Conservation (phyloP, 305 asterid genomes). For the Fraxinus latifolia region DNA sequence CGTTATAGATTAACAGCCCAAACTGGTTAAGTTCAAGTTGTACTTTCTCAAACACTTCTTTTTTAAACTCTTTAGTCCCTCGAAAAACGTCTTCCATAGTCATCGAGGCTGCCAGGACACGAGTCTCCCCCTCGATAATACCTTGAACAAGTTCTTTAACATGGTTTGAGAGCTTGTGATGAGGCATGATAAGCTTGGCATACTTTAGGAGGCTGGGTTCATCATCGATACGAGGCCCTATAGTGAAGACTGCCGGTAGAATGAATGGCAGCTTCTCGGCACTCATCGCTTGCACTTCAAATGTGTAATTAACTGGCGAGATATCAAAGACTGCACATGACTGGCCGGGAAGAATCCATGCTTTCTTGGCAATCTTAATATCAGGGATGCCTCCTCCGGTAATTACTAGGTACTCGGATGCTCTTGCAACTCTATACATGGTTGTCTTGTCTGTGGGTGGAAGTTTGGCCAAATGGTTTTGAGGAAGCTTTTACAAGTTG, state of each 20-base stretch:
- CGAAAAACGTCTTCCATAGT: constrained; percentile 40
- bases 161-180: constrained; percentile 30
- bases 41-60: constrained; percentile 34
- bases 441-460: constrained; percentile 21
- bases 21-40: constrained; percentile 42
- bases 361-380: constrained; percentile 36
- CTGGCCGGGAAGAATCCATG: constrained; percentile 41
- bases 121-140: constrained; percentile 41
- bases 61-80: constrained; percentile 42
- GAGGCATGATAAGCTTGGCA: constrained; percentile 37
- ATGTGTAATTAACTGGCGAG: constrained; percentile 40
- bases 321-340: constrained; percentile 30
- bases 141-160: constrained; percentile 36
- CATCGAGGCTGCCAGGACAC: constrained; percentile 45
- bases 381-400: constrained; percentile 32
- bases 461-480: too few relatives aligned
- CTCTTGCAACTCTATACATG: constrained; percentile 35
- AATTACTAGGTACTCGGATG: constrained; percentile 44
- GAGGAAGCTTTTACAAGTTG: too few relatives aligned
- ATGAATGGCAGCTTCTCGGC: constrained; percentile 44
- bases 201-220: constrained; percentile 31
- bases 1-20: constrained; percentile 44
- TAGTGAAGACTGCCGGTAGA: constrained; percentile 40
- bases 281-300: constrained; percentile 43
- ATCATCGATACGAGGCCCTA: constrained; percentile 35